Evolutionary conservation across 2,329 filamentous ascomycete genomes (phyloP).

Genomic region (Eutypella sp.): DNA sequence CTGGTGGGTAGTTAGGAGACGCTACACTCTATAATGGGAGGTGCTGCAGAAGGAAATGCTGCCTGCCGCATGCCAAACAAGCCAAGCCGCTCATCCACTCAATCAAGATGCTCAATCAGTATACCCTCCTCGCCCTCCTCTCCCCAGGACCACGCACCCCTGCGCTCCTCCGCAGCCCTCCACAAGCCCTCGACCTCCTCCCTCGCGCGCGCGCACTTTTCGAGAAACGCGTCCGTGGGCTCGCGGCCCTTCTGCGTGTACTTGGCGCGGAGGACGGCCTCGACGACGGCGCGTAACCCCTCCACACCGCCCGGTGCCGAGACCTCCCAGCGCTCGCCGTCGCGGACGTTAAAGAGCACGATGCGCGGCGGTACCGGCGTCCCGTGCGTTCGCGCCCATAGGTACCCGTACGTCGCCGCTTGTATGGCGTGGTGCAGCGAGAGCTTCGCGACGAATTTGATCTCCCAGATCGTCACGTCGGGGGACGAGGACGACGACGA

Average conservation of each 20-base stretch:
- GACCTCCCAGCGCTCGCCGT: conserved; percentile 21
- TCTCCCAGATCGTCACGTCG: conserved; percentile 20
- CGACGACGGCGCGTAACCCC: conserved; percentile 8
- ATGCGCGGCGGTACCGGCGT: conserved; percentile 7
- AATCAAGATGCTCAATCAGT: too few relatives aligned
- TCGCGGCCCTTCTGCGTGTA: conserved; percentile 8
- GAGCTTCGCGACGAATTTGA: conserved; percentile 25
- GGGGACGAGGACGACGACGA: too few relatives aligned
- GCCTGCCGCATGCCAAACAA: too few relatives aligned
- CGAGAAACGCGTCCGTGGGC: conserved; percentile 2
- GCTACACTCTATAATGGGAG: too few relatives aligned
- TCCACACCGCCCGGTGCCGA: conserved; percentile 2
- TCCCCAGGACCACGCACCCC: too few relatives aligned
- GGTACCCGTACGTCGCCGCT: conserved; percentile 21
- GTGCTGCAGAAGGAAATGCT: too few relatives aligned
- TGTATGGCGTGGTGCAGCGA: conserved; percentile 22
- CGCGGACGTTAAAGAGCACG: conserved; percentile 23
- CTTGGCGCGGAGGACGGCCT: conserved; percentile 14
- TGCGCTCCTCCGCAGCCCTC: too few relatives aligned
- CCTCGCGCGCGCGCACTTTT: neutral
- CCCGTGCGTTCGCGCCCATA: conserved; percentile 6
- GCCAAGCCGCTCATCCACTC: too few relatives aligned
- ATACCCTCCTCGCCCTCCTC: too few relatives aligned
- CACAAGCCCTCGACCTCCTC: conserved; percentile 1
- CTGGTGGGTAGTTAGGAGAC: too few relatives aligned